Evolutionary conservation across 2,329 filamentous ascomycete species (phyloP), one percentile per base, ranked within the genome.

Genomic region (Mycosphaerella arachidis): DNA sequence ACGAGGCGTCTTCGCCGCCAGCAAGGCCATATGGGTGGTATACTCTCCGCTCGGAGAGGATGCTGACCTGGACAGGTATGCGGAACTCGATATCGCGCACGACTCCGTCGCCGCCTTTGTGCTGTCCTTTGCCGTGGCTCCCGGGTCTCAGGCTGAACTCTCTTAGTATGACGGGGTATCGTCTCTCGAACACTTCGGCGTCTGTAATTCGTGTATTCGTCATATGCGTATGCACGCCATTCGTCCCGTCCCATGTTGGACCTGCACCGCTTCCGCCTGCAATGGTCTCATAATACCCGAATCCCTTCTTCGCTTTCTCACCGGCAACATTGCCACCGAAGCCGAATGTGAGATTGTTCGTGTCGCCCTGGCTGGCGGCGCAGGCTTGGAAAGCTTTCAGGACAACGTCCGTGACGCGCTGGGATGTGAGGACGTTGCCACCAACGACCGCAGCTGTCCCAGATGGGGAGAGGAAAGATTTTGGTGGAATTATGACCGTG

Each of bases 251-350:
- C 89, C 89, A 92, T 13, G 80, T 79, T 0, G 86, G 82, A 0
- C 89, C 89, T 0, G 90, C 90, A 30, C 90, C 90, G 43, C 82
- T 85, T 0, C 90, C 90, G 43, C 90, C 90, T 0, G 88, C 87
- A 63, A 94, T 92, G 6, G 90, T 93, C 74, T 94, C 90, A 73
- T 93, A 93, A 78, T 93, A 94, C 9, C 90, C 90, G 70, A 94
- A 94, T 0, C 90, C 90, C 37, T 85, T 85, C n/a, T 85, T 79
- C n/a, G 82, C 80, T 57, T 83, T 80, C 53, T 82, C 77, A 4
- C 81, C 79, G 0, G 80, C 76, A 30, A 82, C 74, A 61, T 88
- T 86, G 48, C 89, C 89, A 56, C 89, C 88, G 68, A 90, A 91
- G 62, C 89, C 90, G 70, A 94, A 94, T 0, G 90, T 93, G 6